These are phyloP conservation scores for Plantago elongata DNA, from an alignment of 257 asterid genomes.

Conservation along the genomic window DNA sequence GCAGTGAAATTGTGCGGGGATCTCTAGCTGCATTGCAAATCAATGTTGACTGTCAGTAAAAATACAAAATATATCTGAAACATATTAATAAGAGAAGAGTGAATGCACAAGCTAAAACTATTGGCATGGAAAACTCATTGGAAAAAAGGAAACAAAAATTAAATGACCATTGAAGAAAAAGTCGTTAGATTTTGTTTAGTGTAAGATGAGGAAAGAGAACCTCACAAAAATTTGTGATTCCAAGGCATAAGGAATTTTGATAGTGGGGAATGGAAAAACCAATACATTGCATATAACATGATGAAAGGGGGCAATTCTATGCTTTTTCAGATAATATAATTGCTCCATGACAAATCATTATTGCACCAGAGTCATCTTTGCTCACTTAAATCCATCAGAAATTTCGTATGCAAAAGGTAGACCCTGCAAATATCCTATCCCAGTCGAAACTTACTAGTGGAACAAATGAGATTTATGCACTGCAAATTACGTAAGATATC, in stretches of 20 bases:
- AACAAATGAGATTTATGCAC: neutral
- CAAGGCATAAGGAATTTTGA: neutral
- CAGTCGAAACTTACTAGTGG: neutral
- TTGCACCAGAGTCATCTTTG: neutral
- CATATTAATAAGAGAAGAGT: slow-evolving; percentile 7
- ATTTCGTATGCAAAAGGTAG: neutral
- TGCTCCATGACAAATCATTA: neutral
- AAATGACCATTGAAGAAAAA: neutral
- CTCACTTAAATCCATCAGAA: neutral
- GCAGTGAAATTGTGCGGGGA: slow-evolving; percentile 82
- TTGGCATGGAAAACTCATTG: neutral
- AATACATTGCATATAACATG: neutral
- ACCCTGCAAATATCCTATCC: slow-evolving; percentile 1
- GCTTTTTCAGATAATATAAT: neutral
- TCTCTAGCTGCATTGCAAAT: slow-evolving; percentile 70
- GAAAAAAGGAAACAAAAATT: neutral
- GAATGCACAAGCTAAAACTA: neutral
- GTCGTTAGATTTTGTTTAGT: neutral
- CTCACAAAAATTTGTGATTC: neutral
- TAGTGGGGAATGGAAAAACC: too few relatives aligned
- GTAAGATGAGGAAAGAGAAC: neutral
- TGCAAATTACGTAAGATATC: neutral
- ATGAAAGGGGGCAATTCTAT: neutral
- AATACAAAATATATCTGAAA: slow-evolving; percentile 10
- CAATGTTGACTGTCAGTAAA: slow-evolving; percentile 13